These are phyloP conservation scores for Kluyveromyces wickerhamii DNA, from an alignment of 805 yeast genomes.

Conservation along the genomic window DNA sequence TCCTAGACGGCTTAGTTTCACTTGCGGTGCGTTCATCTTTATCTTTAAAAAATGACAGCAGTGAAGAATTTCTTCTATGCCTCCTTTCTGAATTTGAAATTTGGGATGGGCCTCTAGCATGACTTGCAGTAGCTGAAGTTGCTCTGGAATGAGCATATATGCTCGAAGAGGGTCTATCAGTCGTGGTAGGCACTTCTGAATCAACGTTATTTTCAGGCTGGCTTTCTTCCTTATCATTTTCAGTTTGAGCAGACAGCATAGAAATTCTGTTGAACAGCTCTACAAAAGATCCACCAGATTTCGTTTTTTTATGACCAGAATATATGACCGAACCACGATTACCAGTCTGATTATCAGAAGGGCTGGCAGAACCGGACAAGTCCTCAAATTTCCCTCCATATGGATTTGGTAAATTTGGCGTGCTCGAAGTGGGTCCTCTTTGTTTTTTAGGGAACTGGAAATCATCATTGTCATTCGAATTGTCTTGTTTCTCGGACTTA, in stretches of 20 bases:
- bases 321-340: constrained; percentile 18
- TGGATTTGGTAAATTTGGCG: constrained; percentile 5
- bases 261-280: constrained; percentile 29
- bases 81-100: constrained; percentile 21
- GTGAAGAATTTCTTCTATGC: constrained; percentile 56
- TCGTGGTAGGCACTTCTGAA: constrained; percentile 5
- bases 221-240: constrained; percentile 4
- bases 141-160: constrained; percentile 27
- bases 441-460: constrained; percentile 3
- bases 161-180: constrained; percentile 38
- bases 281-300: constrained; percentile 30
- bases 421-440: constrained; percentile 4
- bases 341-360: constrained; percentile 7
- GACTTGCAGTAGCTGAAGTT: constrained; percentile 11
- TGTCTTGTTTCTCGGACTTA: constrained; percentile 4
- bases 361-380: constrained; percentile 1
- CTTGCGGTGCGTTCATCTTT: constrained; percentile 8
- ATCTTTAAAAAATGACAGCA: constrained; percentile 41
- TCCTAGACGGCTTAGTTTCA: constrained; percentile 10
- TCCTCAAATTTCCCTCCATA: not conserved
- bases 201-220: constrained; percentile 2
- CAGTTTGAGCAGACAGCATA: constrained; percentile 13
- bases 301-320: constrained; percentile 21
- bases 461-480: constrained; percentile 1
- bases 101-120: constrained; percentile 14